Conservation (phyloP, 768 basidiomycete genomes). For the Ramaria sp. region DNA sequence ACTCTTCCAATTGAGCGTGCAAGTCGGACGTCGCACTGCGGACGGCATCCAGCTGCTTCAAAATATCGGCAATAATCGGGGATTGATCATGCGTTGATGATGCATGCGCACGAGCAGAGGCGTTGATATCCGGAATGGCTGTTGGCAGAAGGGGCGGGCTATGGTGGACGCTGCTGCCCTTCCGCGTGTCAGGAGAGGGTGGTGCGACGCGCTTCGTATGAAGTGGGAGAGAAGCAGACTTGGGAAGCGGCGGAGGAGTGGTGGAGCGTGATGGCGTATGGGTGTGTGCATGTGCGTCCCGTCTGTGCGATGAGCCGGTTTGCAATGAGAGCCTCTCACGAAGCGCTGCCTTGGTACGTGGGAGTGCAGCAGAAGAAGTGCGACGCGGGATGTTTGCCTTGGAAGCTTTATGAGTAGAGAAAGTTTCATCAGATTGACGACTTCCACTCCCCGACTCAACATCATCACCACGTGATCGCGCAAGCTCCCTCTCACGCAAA, state of each 20-base stretch:
- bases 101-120: conserved; percentile 18
- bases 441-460: not conserved
- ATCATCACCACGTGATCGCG: not conserved
- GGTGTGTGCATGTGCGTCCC: not conserved
- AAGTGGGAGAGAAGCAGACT: conserved; percentile 69
- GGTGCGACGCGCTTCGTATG: conserved; percentile 45
- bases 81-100: conserved; percentile 42
- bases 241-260: conserved; percentile 77
- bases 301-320: not conserved
- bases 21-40: conserved; percentile 58
- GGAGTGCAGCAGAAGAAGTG: not conserved
- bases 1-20: conserved; percentile 56
- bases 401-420: not conserved
- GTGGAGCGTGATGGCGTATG: conserved; percentile 36
- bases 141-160: conserved; percentile 9
- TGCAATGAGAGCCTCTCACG: conserved; percentile 4
- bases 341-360: conserved; percentile 4
- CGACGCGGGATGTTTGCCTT: not conserved
- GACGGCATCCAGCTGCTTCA: conserved; percentile 57
- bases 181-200: conserved; percentile 14
- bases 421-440: not conserved
- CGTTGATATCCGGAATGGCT: conserved; percentile 17
- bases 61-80: conserved; percentile 61
- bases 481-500: not conserved
- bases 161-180: conserved; percentile 10